Base-by-base conservation (phyloP, 129 eudicot species). In the Erigeron canadensis region DNA sequence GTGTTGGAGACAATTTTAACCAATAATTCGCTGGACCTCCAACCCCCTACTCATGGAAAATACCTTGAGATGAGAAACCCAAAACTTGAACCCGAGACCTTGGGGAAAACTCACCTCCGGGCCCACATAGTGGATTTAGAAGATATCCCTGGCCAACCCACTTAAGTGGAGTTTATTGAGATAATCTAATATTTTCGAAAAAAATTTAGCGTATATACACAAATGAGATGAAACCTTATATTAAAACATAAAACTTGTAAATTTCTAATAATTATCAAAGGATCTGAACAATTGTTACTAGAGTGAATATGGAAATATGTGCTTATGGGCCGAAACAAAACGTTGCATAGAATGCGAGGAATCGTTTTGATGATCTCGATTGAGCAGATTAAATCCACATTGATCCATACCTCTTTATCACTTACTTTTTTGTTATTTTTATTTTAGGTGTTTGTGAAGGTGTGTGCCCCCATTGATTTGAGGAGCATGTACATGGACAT, bases 271-370 rank as follows among this genome's bases (percentile, higher is more conserved):
- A 71, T 40, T 63, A 74, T 18, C 44, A 50, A 65, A 17, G 48
- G 16, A n/a, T n/a, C n/a, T n/a, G n/a, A 76, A 12, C 63, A 45
- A 18, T 16, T 67, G 18, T 2, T 34, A 16, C 4, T 59, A 63
- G 42, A 70, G 23, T 77, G 77, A 62, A 50, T 41, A 77, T 63
- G 41, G 72, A 77, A 9, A 51, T 12, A 8, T 63, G 81, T 70
- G 81, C 81, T 77, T 71, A 77, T 4, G 77, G 23, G 50, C 51
- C 63, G 77, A 70, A 8, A 50, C 57, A 54, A 28, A 43, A 70
- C 77, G 81, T 43, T 51, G 77, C 81, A 77, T 76, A 58, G 57
- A 53, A 77, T 63, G 19, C 81, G 48, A 77, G 62, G 81, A 77
- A 70, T 62, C 65, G 44, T 39, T 48, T 50, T 70, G 77, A 8